Evolutionary conservation across 2,329 filamentous ascomycete species (phyloP).

Genomic region (Cryphonectria parasitica): DNA sequence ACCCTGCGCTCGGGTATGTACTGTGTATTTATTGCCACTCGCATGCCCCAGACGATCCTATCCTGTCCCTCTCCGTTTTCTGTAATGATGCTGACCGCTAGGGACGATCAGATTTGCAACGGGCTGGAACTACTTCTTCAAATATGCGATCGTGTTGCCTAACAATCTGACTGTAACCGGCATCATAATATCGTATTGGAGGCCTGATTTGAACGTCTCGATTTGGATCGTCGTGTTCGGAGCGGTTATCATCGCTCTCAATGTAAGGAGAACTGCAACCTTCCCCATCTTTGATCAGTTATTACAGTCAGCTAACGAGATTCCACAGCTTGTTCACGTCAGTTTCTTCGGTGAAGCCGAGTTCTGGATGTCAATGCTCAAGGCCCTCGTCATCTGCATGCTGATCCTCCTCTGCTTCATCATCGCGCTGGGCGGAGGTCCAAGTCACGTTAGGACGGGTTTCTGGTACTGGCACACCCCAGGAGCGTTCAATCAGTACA

Average conservation of each 20-base stretch:
- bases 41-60: background rate
- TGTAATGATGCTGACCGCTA: background rate
- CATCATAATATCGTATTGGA: constrained; percentile 44
- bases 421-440: constrained; percentile 45
- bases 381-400: constrained; percentile 48
- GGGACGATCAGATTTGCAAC: constrained; percentile 42
- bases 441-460: constrained; percentile 42
- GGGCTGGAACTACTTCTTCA: constrained; percentile 54
- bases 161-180: constrained; percentile 46
- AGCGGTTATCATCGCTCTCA: constrained; percentile 40
- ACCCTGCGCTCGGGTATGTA: constrained; percentile 43
- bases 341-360: constrained; percentile 51
- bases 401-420: constrained; percentile 45
- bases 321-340: constrained; percentile 41
- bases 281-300: no score
- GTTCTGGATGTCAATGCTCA: constrained; percentile 51
- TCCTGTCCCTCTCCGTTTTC: background rate
- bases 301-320: background rate
- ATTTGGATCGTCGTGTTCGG: constrained; percentile 45
- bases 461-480: constrained; percentile 50
- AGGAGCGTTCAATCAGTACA: constrained; percentile 46
- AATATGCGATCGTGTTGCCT: constrained; percentile 44
- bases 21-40: background rate
- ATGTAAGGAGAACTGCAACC: constrained; percentile 32
- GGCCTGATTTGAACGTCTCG: constrained; percentile 42